Base-by-base conservation (phyloP, 768 basidiomycete species). In the Suillus subluteus region DNA sequence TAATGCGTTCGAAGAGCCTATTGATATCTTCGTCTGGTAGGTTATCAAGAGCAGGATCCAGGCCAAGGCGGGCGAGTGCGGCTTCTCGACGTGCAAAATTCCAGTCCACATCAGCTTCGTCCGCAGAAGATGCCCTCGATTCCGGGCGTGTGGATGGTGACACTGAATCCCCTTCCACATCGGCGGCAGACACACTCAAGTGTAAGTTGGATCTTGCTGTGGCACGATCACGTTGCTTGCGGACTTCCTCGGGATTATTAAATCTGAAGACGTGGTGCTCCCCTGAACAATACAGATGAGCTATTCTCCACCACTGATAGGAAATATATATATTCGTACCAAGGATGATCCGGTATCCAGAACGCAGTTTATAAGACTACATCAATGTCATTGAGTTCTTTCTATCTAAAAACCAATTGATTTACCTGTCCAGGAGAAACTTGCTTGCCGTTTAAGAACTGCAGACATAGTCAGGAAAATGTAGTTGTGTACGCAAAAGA, bases 221-320 rank as follows among this genome's bases (percentile, higher is more conserved):
- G 3, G 90, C 91, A 50, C 93, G 89, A 78, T 96, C 92, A 52
- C 95, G 88, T 73, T 88, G 91, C 74, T 94, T 95, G 69, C 95
- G 92, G 68, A 96, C 95, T 78, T 95, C 94, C 77, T 96, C 94
- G 0, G 95, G 95, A 73, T 97, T 92, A 74, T 94, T 99, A 79
- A 98, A 99, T 21, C 98, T 88, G 79, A 99, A 99, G 65, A 99
- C 96, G 80, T 99, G 98, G 69, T 95, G 90, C 71, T 98, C 96
- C 63, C 97, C 94, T 94, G 67, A 58, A 64, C 54, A 26, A 65
- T 64, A 23, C 65, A 63, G 61, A 66, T 66, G 64, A 66, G 62
- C 35, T 43, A 54, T 43, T 7, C 32, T 37, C 12, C 48, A 61
- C 9, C 38, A 55, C 37, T 32, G 46, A 63, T 40, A 69, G 55